Percentiles rank a stretch among this genome's conserved stretches.
Conservation (phyloP, 306 rosid genomes). For the Potentilla sterilis region DNA sequence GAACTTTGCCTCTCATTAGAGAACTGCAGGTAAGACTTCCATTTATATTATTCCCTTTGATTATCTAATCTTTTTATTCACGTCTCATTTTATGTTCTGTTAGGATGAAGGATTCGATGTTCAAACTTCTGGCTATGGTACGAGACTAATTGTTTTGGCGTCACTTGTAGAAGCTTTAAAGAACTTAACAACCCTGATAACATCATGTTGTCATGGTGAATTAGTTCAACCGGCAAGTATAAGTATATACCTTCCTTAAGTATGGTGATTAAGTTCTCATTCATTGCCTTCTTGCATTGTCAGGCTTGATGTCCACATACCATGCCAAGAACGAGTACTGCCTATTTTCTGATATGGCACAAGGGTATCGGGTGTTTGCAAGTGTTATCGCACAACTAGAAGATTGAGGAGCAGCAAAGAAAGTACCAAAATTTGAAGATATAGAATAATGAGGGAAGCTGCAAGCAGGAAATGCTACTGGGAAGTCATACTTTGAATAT, state of each 20-base stretch:
- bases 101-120: conserved; percentile 95
- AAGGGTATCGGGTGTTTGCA: conserved; percentile 71
- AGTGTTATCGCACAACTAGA: conserved; percentile 71
- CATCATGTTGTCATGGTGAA: neutral
- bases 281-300: conserved; percentile 21
- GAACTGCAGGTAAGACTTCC: conserved; percentile 67
- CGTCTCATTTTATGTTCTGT: conserved; percentile 17
- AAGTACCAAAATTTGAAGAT: neutral
- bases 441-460: neutral
- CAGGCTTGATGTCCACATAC: conserved; percentile 87
- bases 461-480: neutral
- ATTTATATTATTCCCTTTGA: neutral
- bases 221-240: neutral
- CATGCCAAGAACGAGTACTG: conserved; percentile 96
- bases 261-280: conserved; percentile 18
- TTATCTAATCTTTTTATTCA: conserved; percentile 6
- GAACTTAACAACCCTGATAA: neutral
- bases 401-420: conserved; percentile 36
- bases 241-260: neutral
- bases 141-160: conserved; percentile 19
- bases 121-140: conserved; percentile 89
- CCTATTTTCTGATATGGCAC: conserved; percentile 71
- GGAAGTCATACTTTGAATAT: neutral
- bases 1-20: conserved; percentile 85
- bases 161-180: neutral